Conservation (phyloP, 148 eudicot species). For the Dysphania ambrosioides region DNA sequence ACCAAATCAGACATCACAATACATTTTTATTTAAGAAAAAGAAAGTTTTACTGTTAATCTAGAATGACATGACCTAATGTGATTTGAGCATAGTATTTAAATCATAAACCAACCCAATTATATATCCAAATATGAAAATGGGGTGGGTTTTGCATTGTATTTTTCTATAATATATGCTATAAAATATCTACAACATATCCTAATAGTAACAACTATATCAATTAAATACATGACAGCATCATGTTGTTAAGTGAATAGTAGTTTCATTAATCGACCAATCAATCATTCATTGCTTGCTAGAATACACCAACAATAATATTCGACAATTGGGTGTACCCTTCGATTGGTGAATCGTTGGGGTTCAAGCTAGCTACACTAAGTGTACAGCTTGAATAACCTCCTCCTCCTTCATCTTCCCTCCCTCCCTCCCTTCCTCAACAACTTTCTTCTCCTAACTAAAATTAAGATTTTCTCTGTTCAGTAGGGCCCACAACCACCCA, state of each 20-base stretch:
- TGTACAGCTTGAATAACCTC: conserved; percentile 7
- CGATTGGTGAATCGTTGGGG: conserved; percentile 18
- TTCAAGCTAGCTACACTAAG: neutral
- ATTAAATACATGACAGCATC: neutral
- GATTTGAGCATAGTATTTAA: neutral
- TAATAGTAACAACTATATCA: neutral
- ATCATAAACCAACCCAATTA: neutral
- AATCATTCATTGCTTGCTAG: conserved; percentile 21
- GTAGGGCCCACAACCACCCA: conserved; percentile 52
- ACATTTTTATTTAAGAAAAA: neutral
- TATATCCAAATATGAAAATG: neutral
- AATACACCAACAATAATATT: conserved; percentile 18
- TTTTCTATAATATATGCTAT: neutral
- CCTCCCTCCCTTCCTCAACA: conserved; percentile 38
- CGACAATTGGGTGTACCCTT: conserved; percentile 25
- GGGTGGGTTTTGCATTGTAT: too few relatives aligned
- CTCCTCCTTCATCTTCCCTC: conserved; percentile 17
- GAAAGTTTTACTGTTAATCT: conserved; percentile 3
- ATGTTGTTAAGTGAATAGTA: neutral
- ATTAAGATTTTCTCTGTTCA: conserved; percentile 28
- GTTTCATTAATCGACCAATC: conserved; percentile 17
- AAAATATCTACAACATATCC: neutral
- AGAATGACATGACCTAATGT: conserved; percentile 16
- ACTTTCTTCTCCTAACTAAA: conserved; percentile 35
- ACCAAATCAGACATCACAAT: neutral